Evolutionary conservation across 495 filamentous ascomycete species (phyloP).

Genomic region (Chlorociboria aeruginascens): DNA sequence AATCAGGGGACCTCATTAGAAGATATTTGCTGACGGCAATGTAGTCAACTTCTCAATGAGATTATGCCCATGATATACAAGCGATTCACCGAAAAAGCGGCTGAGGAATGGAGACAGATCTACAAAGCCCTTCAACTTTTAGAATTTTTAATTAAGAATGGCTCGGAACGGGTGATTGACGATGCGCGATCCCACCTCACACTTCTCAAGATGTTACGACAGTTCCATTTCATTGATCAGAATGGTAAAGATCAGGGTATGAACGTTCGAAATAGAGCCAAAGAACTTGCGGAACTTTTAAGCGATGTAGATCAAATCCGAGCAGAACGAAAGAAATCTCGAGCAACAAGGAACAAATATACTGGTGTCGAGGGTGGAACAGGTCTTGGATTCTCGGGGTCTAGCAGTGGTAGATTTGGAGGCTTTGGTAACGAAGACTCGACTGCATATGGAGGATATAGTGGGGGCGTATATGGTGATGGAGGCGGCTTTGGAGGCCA

Average conservation of each 20-base stretch:
- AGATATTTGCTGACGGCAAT: not conserved
- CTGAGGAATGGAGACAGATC: conserved; percentile 98
- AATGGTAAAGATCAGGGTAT: conserved; percentile 98
- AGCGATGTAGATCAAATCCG: conserved; percentile 90
- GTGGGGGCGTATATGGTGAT: conserved; percentile 84
- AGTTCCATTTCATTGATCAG: conserved; percentile 93
- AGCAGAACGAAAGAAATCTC: conserved; percentile 86
- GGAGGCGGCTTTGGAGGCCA: conserved; percentile 76
- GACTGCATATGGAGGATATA: conserved; percentile 68
- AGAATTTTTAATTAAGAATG: conserved; percentile 97
- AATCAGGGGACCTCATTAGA: not conserved
- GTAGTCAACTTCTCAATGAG: conserved; percentile 89
- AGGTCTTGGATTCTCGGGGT: conserved; percentile 38
- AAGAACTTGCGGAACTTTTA: conserved; percentile 87
- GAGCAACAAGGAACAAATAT: conserved; percentile 83
- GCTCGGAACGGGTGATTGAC: conserved; percentile 94
- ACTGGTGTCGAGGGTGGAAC: conserved; percentile 80
- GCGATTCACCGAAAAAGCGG: conserved; percentile 94
- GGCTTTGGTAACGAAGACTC: conserved; percentile 72
- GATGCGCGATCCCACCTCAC: conserved; percentile 92
- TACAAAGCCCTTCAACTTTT: conserved; percentile 96
- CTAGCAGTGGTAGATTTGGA: conserved; percentile 54
- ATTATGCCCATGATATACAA: conserved; percentile 99
- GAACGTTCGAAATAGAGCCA: conserved; percentile 93
- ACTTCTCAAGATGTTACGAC: conserved; percentile 92